These are phyloP conservation scores for Solanum appendiculatum DNA, from an alignment of 257 asterid genomes.

Conservation along the genomic window DNA sequence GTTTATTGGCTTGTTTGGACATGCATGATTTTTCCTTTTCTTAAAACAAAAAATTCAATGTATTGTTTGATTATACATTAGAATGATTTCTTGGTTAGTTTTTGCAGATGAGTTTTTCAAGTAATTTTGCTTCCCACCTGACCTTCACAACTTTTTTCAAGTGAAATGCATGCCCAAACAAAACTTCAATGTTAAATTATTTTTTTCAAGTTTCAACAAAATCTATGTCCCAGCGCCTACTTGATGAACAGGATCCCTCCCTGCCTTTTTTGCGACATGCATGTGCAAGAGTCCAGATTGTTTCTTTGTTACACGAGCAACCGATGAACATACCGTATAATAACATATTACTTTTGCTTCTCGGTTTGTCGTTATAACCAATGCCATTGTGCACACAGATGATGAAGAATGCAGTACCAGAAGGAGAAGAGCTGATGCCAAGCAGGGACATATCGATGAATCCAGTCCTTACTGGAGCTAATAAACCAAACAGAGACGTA, in stretches of 20 bases:
- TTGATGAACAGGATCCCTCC: neutral
- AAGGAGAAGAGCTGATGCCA: constrained; percentile 44
- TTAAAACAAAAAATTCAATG: neutral
- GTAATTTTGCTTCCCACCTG: too few relatives aligned
- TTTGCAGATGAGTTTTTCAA: neutral
- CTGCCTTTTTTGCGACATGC: neutral
- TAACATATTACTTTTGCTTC: neutral
- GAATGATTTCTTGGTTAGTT: neutral
- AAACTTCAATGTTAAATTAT: too few relatives aligned
- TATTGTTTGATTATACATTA: neutral
- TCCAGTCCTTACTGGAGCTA: neutral
- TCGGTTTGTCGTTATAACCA: neutral
- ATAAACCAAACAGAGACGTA: constrained; percentile 9
- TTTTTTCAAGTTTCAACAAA: neutral
- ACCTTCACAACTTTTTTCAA: neutral
- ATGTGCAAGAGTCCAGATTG: neutral
- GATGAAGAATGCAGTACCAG: constrained; percentile 22
- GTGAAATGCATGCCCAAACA: neutral
- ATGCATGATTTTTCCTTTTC: neutral
- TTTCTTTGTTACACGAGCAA: neutral
- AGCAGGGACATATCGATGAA: constrained; percentile 1
- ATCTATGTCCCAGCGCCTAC: neutral
- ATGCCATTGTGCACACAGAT: constrained; percentile 10
- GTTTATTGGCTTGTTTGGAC: neutral
- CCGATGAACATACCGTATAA: neutral